Conservation (phyloP, 2,329 filamentous ascomycete genomes). For the Aspergillus vadensis region DNA sequence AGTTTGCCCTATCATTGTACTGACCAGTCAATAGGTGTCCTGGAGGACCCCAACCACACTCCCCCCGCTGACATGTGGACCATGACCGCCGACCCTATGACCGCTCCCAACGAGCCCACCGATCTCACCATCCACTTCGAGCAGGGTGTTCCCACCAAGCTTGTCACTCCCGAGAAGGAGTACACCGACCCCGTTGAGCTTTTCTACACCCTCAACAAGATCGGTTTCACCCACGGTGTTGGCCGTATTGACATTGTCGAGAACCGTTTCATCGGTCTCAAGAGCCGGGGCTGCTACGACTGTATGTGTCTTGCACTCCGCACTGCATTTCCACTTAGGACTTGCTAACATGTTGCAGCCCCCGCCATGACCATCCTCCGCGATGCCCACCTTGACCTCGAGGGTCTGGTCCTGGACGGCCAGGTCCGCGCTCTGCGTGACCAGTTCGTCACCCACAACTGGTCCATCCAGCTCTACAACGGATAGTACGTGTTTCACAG, state of each 20-base stretch:
- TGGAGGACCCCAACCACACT: constrained; percentile 58
- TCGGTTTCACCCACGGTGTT: constrained; percentile 72
- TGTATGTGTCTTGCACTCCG: constrained; percentile 32
- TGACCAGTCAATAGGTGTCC: constrained; percentile 28
- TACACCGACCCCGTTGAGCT: constrained; percentile 71
- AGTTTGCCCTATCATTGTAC: constrained; percentile 27
- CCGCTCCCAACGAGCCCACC: constrained; percentile 69
- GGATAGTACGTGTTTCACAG: constrained; percentile 46
- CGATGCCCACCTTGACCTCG: constrained; percentile 55
- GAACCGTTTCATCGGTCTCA: constrained; percentile 77
- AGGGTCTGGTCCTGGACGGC: constrained; percentile 67
- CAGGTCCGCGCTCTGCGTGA: constrained; percentile 70
- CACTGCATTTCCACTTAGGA: background rate
- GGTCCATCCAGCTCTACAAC: constrained; percentile 60
- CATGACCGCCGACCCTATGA: constrained; percentile 64
- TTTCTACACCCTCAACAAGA: constrained; percentile 70
- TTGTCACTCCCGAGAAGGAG: constrained; percentile 61
- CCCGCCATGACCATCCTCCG: constrained; percentile 38
- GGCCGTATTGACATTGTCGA: constrained; percentile 83
- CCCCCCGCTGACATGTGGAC: constrained; percentile 80
- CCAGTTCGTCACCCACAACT: constrained; percentile 69
- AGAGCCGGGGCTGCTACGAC: constrained; percentile 81
- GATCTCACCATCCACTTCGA: constrained; percentile 73
- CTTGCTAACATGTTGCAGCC: constrained; percentile 20
- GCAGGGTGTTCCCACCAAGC: constrained; percentile 72